Evolutionary conservation across 305 asterid genomes (phyloP).

Genomic region (Lippia alba): DNA sequence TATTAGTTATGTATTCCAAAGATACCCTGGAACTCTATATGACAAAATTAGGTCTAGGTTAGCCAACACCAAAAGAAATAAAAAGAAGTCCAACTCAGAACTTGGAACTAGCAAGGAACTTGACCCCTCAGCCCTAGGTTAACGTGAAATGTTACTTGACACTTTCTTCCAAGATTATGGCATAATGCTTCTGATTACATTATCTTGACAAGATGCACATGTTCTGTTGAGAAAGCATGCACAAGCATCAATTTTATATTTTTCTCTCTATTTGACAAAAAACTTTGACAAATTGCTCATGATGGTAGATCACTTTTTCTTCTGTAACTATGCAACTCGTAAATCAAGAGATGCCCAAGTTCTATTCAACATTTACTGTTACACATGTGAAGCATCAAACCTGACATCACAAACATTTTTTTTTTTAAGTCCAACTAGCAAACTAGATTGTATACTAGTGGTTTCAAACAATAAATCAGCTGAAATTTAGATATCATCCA

Average conservation of each 20-base stretch:
- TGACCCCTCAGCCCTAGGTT: not conserved
- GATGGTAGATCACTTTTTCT: conserved; percentile 22
- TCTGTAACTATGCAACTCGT: not conserved
- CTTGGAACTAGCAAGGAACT: not conserved
- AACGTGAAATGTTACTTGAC: not conserved
- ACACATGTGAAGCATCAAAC: conserved; percentile 17
- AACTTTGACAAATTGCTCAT: conserved; percentile 4
- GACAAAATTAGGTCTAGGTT: too few species aligned
- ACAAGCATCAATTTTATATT: conserved; percentile 1
- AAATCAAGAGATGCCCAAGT: conserved; percentile 22
- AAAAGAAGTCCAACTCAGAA: too few species aligned
- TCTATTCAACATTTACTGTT: conserved; percentile 21
- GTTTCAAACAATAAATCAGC: conserved; percentile 24
- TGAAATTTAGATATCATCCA: conserved; percentile 15
- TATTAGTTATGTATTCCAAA: too few species aligned
- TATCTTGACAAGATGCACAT: not conserved
- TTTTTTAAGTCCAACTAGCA: conserved; percentile 26
- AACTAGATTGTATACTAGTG: conserved; percentile 20
- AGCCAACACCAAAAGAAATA: too few species aligned
- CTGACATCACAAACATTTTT: conserved; percentile 1
- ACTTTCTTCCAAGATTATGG: not conserved
- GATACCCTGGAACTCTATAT: too few species aligned
- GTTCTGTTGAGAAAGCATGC: conserved; percentile 22
- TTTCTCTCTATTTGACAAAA: not conserved
- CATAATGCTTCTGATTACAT: not conserved